Evolutionary conservation across 169 alveolate genomes (phyloP).

Genomic region (Cardiosporidium cionae): DNA sequence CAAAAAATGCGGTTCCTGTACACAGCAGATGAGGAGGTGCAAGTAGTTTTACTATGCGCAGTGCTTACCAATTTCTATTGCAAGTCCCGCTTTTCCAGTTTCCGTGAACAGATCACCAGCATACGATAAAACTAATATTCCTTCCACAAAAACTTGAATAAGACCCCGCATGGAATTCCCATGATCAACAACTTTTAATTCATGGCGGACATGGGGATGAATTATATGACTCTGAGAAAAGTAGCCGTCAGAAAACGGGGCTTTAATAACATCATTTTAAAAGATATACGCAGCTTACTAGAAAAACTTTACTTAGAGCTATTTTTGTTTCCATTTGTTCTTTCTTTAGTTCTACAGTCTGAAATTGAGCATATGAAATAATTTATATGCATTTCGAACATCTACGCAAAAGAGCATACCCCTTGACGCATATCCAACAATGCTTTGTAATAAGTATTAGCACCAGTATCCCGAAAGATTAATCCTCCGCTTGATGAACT

Average conservation of each 20-base stretch:
- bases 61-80: not conserved
- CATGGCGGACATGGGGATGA: constrained; percentile 23
- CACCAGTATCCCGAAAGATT: not conserved
- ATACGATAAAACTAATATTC: not conserved
- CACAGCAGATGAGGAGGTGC: not conserved
- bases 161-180: not conserved
- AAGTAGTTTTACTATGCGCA: not conserved
- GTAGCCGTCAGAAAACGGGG: too few species aligned
- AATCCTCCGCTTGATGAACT: not conserved
- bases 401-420: too few species aligned
- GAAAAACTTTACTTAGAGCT: not conserved
- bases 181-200: constrained; percentile 17
- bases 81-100: not conserved
- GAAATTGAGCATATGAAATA: too few species aligned
- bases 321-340: not conserved
- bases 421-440: not conserved
- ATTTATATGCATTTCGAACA: too few species aligned
- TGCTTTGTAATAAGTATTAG: not conserved
- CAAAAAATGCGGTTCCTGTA: not conserved
- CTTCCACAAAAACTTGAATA: not conserved
- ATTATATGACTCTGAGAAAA: not conserved
- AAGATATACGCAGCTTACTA: not conserved
- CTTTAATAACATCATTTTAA: not conserved
- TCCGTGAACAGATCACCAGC: not conserved
- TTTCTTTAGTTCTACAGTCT: not conserved